These are phyloP conservation scores for Begonia loranthoides DNA, from an alignment of 306 rosid genomes.

Conservation along the genomic window DNA sequence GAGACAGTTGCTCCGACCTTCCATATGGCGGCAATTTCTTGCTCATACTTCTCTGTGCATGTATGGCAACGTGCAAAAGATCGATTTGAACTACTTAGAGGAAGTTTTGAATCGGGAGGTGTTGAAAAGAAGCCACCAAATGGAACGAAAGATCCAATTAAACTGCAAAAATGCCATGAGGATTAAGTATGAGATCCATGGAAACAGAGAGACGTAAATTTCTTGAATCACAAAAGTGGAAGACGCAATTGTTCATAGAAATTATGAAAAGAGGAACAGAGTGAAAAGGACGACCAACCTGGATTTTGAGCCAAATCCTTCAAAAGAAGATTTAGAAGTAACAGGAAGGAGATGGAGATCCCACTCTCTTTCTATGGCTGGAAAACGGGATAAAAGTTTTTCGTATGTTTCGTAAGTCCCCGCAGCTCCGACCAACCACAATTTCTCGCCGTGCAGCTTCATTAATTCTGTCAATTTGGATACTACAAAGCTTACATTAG, in stretches of 20 bases:
- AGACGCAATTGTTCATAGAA: too few relatives aligned
- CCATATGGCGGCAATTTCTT: conserved; percentile 51
- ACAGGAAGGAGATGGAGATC: conserved; percentile 66
- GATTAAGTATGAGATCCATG: conserved; percentile 44
- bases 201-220: conserved; percentile 28
- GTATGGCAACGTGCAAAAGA: conserved; percentile 35
- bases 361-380: conserved; percentile 55
- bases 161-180: conserved; percentile 62
- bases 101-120: conserved; percentile 37
- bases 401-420: conserved; percentile 30
- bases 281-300: conserved; percentile 30
- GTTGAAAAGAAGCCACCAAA: conserved; percentile 81
- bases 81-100: conserved; percentile 22
- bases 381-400: conserved; percentile 45
- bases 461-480: conserved; percentile 38
- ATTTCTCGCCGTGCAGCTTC: conserved; percentile 32
- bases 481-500: conserved; percentile 41
- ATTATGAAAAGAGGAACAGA: too few relatives aligned
- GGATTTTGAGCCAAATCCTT: conserved; percentile 49
- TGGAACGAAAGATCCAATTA: conserved; percentile 94
- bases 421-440: conserved; percentile 69
- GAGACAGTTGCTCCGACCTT: conserved; percentile 33
- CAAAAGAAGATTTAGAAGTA: conserved; percentile 47
- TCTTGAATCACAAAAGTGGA: too few relatives aligned
- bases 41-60: conserved; percentile 71